Percentiles rank a stretch among this genome's conserved stretches.
phyloP scores from a whole-genome alignment of 2,329 filamentous ascomycete species.

The Alternaria dauci region DNA sequence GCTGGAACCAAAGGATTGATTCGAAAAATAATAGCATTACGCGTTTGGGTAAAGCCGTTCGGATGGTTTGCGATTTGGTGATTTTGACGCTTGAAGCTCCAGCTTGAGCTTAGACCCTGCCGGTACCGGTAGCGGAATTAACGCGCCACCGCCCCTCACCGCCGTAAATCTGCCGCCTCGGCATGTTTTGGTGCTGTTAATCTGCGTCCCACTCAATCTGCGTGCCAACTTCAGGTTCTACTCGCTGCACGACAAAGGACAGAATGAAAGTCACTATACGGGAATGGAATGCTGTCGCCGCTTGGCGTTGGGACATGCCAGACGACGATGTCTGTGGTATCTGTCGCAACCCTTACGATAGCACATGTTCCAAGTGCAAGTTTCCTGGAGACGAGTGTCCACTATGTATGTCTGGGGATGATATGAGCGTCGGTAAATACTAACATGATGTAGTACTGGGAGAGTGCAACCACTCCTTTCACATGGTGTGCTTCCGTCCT shows the following conservation, averaged over 20 bases:
- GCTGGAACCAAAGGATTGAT: background rate
- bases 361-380: conserved; percentile 97
- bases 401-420: conserved; percentile 69
- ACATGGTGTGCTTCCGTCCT: conserved; percentile 71
- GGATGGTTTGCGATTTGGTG: background rate
- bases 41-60: background rate
- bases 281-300: conserved; percentile 91
- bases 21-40: background rate
- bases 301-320: conserved; percentile 97
- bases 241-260: conserved; percentile 1
- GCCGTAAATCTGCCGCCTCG: conserved; percentile 25
- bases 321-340: conserved; percentile 98
- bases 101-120: conserved; percentile 23
- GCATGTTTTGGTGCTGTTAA: conserved; percentile 17
- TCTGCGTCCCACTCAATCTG: conserved; percentile 30
- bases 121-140: background rate
- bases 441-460: conserved; percentile 74
- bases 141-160: conserved; percentile 25
- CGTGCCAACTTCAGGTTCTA: conserved; percentile 9
- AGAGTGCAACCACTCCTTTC: conserved; percentile 96
- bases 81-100: conserved; percentile 4
- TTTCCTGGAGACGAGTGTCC: conserved; percentile 96
- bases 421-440: background rate
- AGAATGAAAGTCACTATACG: conserved; percentile 94
- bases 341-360: conserved; percentile 97